Evolutionary conservation across 176 grass and related monocot species (phyloP).

Genomic region (Puccinellia tenuiflora): DNA sequence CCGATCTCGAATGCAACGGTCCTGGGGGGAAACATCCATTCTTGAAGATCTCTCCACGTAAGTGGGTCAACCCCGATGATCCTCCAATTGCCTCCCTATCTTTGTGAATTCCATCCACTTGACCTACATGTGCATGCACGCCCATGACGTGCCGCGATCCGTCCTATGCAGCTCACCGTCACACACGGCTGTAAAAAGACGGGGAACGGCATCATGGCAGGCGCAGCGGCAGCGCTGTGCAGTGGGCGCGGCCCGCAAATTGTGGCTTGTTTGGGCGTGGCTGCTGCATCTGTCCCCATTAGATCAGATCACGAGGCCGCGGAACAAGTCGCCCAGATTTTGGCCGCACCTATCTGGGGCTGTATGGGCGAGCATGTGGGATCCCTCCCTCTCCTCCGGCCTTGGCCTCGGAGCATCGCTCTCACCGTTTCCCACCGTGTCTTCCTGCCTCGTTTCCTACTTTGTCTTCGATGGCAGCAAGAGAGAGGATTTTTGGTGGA

Average conservation of each 20-base stretch:
- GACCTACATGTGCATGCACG: background rate
- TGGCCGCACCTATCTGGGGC: constrained; percentile 33
- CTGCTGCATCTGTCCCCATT: constrained; percentile 25
- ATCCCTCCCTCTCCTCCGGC: background rate
- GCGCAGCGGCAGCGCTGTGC: constrained; percentile 9
- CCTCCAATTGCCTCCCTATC: background rate
- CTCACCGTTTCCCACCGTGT: constrained; percentile 26
- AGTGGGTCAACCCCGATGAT: constrained; percentile 27
- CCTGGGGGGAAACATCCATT: constrained; percentile 22
- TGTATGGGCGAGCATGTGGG: constrained; percentile 39
- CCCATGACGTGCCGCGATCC: constrained; percentile 2
- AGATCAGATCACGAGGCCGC: constrained; percentile 46
- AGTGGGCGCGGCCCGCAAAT: constrained; percentile 37
- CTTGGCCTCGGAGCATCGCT: background rate
- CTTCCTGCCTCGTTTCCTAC: background rate
- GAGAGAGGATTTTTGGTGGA: background rate
- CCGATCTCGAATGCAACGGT: constrained; percentile 12
- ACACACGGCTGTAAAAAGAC: constrained; percentile 14
- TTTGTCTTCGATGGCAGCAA: background rate
- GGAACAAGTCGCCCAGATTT: constrained; percentile 63
- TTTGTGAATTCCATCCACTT: background rate
- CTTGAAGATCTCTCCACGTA: constrained; percentile 14
- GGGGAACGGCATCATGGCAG: background rate
- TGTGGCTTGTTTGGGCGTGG: constrained; percentile 47
- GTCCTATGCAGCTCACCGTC: background rate